Evolutionary conservation across 1,284 basidiomycete species (phyloP), one percentile per base, ranked within the genome.

Genomic region (Malassezia restricta): DNA sequence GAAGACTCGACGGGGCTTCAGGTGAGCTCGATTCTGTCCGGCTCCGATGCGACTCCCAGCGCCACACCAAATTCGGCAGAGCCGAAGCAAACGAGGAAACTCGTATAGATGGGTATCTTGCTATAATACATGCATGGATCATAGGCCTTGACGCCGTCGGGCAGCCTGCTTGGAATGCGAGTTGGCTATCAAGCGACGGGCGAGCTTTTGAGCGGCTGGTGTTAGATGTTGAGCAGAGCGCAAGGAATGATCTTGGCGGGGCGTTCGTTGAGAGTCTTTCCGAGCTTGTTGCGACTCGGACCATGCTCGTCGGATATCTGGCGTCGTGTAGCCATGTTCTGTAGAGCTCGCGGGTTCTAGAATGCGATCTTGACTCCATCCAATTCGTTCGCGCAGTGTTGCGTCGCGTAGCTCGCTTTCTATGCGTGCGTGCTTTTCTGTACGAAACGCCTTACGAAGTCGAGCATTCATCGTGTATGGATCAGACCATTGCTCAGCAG

Each of bases 381-480:
- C 70, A n/a, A 68, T 70, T 5, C 62, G 42, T 29, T 78, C 79
- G 61, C 82, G 84, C 40, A 92, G 74, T 9, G 75, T 75, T 38
- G 84, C 81, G 64, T 94, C 87, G 8, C 77, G 78, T 29, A 77
- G 78, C 51, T 81, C 78, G 59, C 83, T 82, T 40, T 78, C 79
- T 56, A 81, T 77, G 48, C 85, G 81, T 0, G 84, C 74, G 70
- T 83, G 85, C 76, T 95, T 96, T 63, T 86, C 85, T 54, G 81
- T 80, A 1, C 94, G 81, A 68, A 96, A 94, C 15, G 78, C 78
- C 62, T 83, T 83, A 31, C 94, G 81, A 6, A 85, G 79, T 50
- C 81, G 80, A 6, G 76, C 71, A 5, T 88, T 92, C 17, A 85
- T 80, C 0, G 79, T 59, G 68, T 91, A 95, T 0, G 92, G 92